Conservation (phyloP, 768 basidiomycete genomes). For the Leccinellum rugosiceps region DNA sequence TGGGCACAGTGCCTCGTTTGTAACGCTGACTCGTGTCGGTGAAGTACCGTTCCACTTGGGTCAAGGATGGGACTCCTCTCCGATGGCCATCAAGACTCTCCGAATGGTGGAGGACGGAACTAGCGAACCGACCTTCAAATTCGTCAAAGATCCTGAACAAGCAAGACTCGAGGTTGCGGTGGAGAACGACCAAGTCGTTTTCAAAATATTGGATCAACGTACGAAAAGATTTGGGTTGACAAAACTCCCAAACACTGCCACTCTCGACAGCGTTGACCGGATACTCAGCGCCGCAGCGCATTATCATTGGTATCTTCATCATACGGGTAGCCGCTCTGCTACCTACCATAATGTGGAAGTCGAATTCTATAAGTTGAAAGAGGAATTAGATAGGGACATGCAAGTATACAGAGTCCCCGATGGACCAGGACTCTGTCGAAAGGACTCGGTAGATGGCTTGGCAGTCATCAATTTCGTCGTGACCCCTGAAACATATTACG, state of each 20-base stretch:
- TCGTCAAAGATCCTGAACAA: neutral
- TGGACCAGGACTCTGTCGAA: conserved; percentile 3
- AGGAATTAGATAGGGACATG: conserved; percentile 1
- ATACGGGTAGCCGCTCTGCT: neutral
- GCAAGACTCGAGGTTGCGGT: neutral
- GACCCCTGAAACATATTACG: conserved; percentile 27
- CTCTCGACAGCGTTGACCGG: neutral
- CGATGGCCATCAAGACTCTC: neutral
- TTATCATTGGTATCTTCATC: conserved; percentile 23
- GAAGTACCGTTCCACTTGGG: neutral
- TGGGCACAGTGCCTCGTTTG: neutral
- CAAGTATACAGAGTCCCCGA: neutral
- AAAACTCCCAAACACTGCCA: neutral
- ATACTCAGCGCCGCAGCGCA: conserved; percentile 15
- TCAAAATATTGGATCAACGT: conserved; percentile 3
- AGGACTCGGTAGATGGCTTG: neutral
- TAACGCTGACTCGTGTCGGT: neutral
- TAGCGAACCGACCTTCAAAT: neutral
- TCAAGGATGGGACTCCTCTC: neutral
- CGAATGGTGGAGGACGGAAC: neutral
- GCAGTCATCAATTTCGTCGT: conserved; percentile 20
- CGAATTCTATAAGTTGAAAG: conserved; percentile 8
- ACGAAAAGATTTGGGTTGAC: conserved; percentile 1
- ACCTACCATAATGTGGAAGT: neutral
- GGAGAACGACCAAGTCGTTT: neutral